phyloP scores from a whole-genome alignment of 2,329 filamentous ascomycete species.

The Hymenoscyphus fraxineus region DNA sequence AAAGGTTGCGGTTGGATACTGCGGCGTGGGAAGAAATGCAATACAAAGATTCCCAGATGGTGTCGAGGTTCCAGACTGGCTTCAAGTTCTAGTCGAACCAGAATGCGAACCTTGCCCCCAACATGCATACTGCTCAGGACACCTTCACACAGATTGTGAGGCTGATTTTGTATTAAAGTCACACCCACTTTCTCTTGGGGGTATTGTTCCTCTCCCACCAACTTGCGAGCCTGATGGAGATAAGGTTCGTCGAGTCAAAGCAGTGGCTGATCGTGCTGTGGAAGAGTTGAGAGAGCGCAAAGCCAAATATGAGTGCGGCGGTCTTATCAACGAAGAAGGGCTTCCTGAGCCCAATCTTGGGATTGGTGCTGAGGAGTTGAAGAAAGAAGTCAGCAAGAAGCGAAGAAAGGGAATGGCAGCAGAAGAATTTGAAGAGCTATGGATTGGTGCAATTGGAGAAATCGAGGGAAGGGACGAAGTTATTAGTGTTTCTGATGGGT shows the following conservation, averaged over 20 bases:
- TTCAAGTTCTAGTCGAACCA: constrained; percentile 66
- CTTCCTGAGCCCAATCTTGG: constrained; percentile 57
- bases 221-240: constrained; percentile 94
- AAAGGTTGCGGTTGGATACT: constrained; percentile 94
- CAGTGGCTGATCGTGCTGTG: constrained; percentile 81
- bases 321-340: constrained; percentile 59
- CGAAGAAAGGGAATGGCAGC: constrained; percentile 79
- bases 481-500: constrained; percentile 48
- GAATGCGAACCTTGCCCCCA: constrained; percentile 85
- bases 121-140: constrained; percentile 82
- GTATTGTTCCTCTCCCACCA: constrained; percentile 78
- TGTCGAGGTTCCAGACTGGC: constrained; percentile 66
- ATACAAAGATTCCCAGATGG: constrained; percentile 44
- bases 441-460: constrained; percentile 69
- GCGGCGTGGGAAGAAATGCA: constrained; percentile 70
- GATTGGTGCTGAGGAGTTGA: constrained; percentile 66
- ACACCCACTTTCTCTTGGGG: constrained; percentile 78
- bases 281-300: constrained; percentile 81
- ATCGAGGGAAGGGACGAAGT: constrained; percentile 62
- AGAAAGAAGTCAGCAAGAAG: constrained; percentile 69
- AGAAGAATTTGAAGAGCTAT: constrained; percentile 88
- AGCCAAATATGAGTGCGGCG: constrained; percentile 88
- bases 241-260: constrained; percentile 80
- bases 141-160: constrained; percentile 77
- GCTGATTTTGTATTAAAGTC: constrained; percentile 79